Conservation (phyloP, 2,329 filamentous ascomycete species). For the Rhinocladiella mackenziei region DNA sequence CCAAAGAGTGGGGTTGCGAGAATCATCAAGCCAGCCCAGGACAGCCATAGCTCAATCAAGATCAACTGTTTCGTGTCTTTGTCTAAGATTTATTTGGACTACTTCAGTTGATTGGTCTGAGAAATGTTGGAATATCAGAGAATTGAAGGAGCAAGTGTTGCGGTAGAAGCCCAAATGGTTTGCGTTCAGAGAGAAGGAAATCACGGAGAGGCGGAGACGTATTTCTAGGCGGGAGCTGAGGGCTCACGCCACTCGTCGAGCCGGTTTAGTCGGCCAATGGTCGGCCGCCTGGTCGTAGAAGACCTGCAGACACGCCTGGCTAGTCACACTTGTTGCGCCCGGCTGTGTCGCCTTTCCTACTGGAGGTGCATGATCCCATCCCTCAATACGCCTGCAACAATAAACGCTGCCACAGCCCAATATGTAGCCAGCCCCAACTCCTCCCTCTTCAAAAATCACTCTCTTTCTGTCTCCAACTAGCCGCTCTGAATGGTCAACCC, state of each 20-base stretch:
- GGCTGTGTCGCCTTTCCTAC: too few relatives aligned
- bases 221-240: too few relatives aligned
- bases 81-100: background rate
- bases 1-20: conserved; percentile 6
- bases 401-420: too few relatives aligned
- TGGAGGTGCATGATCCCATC: too few relatives aligned
- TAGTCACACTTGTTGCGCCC: too few relatives aligned
- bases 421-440: too few relatives aligned
- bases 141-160: background rate
- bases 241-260: too few relatives aligned
- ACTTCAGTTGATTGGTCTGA: background rate
- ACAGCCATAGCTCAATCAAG: conserved; percentile 1
- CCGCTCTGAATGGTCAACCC: background rate
- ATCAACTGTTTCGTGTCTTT: background rate
- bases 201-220: background rate
- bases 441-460: too few relatives aligned
- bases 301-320: too few relatives aligned
- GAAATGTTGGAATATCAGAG: background rate
- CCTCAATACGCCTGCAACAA: too few relatives aligned
- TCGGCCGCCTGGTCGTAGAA: too few relatives aligned
- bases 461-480: background rate
- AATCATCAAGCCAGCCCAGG: conserved; percentile 1
- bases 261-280: too few relatives aligned
- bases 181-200: background rate
- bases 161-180: background rate